Percentiles rank a stretch among this genome's conserved stretches.
Evolutionary conservation across 148 eudicot genomes (phyloP).

Genomic region (Rhododendron mucronatum): DNA sequence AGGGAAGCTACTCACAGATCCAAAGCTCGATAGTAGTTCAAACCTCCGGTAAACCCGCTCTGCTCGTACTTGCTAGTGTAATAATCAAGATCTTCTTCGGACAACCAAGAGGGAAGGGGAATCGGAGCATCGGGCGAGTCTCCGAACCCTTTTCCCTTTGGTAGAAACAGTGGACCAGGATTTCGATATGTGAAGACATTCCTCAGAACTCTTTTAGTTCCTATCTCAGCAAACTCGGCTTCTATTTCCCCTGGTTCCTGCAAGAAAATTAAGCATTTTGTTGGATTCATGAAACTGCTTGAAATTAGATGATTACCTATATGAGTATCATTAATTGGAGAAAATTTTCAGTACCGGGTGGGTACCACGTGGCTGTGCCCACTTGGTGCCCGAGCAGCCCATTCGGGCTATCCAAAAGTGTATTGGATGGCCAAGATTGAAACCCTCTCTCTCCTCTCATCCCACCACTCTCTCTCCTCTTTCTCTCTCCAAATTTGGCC

Average conservation of each 20-base stretch:
- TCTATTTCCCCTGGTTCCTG: constrained; percentile 50
- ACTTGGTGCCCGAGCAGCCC: too few relatives aligned
- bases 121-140: constrained; percentile 21
- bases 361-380: too few relatives aligned
- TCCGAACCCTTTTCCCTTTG: constrained; percentile 35
- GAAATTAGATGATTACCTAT: too few relatives aligned
- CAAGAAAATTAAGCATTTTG: neutral
- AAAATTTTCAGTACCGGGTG: too few relatives aligned
- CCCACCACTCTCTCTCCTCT: too few relatives aligned
- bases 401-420: too few relatives aligned
- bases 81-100: constrained; percentile 36
- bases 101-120: constrained; percentile 28
- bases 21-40: constrained; percentile 44
- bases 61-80: constrained; percentile 29
- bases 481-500: too few relatives aligned
- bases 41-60: constrained; percentile 37
- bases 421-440: too few relatives aligned
- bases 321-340: too few relatives aligned
- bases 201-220: constrained; percentile 27
- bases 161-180: constrained; percentile 26
- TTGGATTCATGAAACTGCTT: neutral
- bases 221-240: constrained; percentile 29
- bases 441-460: too few relatives aligned
- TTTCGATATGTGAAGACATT: constrained; percentile 21
- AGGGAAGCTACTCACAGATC: constrained; percentile 24